Conservation (phyloP, 2,329 filamentous ascomycete genomes). For the Neofusicoccum cordaticola region DNA sequence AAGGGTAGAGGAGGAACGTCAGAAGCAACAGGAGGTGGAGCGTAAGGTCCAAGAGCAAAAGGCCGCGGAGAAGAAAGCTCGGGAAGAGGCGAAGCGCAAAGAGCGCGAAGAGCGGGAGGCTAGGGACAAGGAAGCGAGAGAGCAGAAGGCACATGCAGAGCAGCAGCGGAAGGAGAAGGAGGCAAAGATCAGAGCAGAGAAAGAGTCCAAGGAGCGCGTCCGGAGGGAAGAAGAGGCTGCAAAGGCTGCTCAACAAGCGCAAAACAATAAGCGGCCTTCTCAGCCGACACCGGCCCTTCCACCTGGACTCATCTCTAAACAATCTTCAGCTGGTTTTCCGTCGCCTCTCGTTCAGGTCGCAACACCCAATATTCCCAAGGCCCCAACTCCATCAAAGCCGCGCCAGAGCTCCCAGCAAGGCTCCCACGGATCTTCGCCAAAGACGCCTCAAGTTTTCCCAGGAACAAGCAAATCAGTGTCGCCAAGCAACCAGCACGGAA, state of each 20-base stretch:
- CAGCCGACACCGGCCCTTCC: constrained; percentile 49
- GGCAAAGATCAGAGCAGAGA: constrained; percentile 45
- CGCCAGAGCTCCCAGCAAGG: constrained; percentile 79
- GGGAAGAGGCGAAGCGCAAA: constrained; percentile 71
- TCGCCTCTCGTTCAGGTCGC: constrained; percentile 79
- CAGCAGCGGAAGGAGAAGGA: constrained; percentile 62
- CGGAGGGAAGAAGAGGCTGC: constrained; percentile 42
- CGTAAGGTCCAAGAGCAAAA: constrained; percentile 77
- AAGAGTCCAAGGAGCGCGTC: constrained; percentile 36
- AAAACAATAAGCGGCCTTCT: constrained; percentile 33
- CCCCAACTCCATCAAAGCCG: constrained; percentile 72
- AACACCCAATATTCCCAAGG: constrained; percentile 79
- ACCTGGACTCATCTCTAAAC: constrained; percentile 52
- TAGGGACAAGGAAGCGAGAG: constrained; percentile 73
- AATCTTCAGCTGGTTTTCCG: constrained; percentile 54
- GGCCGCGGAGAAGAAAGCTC: constrained; percentile 76
- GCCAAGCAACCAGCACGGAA: constrained; percentile 63
- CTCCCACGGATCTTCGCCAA: constrained; percentile 65
- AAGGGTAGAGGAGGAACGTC: constrained; percentile 77
- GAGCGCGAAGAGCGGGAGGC: constrained; percentile 61
- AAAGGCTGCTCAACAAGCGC: constrained; percentile 29
- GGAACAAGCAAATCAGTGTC: constrained; percentile 55
- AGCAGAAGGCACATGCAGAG: constrained; percentile 60
- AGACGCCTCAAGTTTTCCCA: constrained; percentile 58
- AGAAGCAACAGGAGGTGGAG: constrained; percentile 80